These are phyloP conservation scores for Arabis alpina DNA, from an alignment of 345 rosid genomes.

Conservation along the genomic window DNA sequence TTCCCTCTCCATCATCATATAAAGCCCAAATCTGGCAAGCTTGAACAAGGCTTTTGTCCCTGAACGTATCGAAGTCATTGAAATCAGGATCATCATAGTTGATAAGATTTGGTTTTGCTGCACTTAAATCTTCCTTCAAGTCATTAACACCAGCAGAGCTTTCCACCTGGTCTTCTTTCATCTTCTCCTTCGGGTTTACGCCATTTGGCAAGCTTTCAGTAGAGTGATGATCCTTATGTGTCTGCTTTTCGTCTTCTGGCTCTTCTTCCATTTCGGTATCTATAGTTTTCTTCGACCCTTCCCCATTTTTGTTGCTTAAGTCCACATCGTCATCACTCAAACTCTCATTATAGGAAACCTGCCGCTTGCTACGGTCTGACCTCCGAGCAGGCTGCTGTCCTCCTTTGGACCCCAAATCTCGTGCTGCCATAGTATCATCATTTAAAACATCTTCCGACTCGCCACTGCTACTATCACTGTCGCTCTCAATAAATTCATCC, in stretches of 20 bases:
- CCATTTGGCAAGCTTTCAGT: conserved; percentile 35
- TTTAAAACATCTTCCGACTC: conserved; percentile 52
- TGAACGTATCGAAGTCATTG: conserved; percentile 59
- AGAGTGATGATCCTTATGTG: conserved; percentile 17
- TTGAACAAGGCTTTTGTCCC: conserved; percentile 51
- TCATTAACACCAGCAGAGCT: conserved; percentile 28
- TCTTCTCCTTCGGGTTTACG: conserved; percentile 27
- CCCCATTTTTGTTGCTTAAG: conserved; percentile 38
- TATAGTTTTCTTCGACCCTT: conserved; percentile 23
- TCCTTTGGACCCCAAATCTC: conserved; percentile 36
- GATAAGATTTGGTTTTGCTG: conserved; percentile 43
- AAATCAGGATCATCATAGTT: conserved; percentile 72
- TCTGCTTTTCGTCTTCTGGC: conserved; percentile 30
- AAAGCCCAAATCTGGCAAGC: conserved; percentile 85
- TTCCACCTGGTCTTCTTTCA: conserved; percentile 38
- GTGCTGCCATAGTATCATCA: conserved; percentile 48
- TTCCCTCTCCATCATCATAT: conserved; percentile 73
- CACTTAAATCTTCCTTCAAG: conserved; percentile 38
- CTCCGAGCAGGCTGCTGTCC: conserved; percentile 57
- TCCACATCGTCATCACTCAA: conserved; percentile 66
- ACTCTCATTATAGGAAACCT: conserved; percentile 73
- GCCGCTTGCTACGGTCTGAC: conserved; percentile 71
- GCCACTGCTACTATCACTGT: conserved; percentile 54
- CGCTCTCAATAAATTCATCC: conserved; percentile 68
- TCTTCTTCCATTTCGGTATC: conserved; percentile 35